phyloP scores from a whole-genome alignment of 108 stramenopile genomes.

The Hondaea fermentalgiana region DNA sequence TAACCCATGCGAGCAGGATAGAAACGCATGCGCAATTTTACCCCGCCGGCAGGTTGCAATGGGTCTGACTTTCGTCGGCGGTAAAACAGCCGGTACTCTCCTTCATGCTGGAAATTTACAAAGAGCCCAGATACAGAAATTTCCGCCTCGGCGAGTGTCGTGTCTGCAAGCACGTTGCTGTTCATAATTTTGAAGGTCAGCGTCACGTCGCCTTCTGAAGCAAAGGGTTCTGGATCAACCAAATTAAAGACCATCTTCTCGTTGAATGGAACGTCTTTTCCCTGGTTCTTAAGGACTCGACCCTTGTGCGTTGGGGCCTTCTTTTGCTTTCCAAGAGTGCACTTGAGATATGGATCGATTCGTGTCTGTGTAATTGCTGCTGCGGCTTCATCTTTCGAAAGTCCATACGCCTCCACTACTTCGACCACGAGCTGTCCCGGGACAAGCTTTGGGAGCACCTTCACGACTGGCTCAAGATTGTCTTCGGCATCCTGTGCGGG shows the following conservation, averaged over 20 bases:
- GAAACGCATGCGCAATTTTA: conserved; percentile 47
- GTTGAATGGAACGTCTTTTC: conserved; percentile 48
- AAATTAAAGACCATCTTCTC: conserved; percentile 50
- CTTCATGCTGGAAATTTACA: not conserved
- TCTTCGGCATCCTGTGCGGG: not conserved
- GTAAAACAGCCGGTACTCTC: conserved; percentile 20
- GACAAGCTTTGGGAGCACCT: not conserved
- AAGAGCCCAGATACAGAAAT: conserved; percentile 28
- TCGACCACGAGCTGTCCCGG: not conserved
- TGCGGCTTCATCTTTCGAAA: not conserved
- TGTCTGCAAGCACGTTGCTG: conserved; percentile 30
- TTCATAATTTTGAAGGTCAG: conserved; percentile 49
- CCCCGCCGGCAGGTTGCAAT: not conserved
- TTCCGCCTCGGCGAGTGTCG: conserved; percentile 11
- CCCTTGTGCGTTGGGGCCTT: conserved; percentile 22
- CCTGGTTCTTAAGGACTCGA: conserved; percentile 28
- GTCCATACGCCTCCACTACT: not conserved
- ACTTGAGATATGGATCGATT: conserved; percentile 35
- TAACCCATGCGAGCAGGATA: conserved; percentile 53
- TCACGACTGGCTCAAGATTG: not conserved
- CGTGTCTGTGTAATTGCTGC: not conserved
- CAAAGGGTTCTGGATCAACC: conserved; percentile 36
- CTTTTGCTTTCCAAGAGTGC: conserved; percentile 34
- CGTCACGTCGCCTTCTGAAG: conserved; percentile 41
- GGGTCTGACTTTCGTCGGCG: conserved; percentile 19